Conservation (phyloP, 1,284 basidiomycete genomes). For the Fomitopsis pinicola region DNA sequence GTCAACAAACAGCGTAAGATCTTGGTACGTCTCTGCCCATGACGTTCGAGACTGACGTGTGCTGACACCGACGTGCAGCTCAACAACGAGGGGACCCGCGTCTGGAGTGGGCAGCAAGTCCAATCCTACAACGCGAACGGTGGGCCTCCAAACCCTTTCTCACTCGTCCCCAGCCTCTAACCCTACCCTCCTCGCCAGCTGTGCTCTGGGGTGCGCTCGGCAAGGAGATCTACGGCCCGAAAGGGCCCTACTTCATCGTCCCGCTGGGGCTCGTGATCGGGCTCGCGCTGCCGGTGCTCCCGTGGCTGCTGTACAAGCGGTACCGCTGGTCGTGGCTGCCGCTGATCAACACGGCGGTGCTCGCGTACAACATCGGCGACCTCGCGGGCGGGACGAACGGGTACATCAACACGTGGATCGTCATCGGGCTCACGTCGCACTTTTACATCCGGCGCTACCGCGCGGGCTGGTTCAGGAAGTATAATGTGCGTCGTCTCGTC, state of each 20-base stretch:
- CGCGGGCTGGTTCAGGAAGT: conserved; percentile 49
- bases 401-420: conserved; percentile 8
- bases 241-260: conserved; percentile 20
- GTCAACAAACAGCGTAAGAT: conserved; percentile 21
- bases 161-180: background rate
- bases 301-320: conserved; percentile 7
- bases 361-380: conserved; percentile 8
- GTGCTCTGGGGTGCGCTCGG: conserved; percentile 50
- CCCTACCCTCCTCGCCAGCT: background rate
- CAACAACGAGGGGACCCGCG: conserved; percentile 38
- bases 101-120: conserved; percentile 46
- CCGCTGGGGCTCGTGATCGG: conserved; percentile 8
- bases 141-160: conserved; percentile 14
- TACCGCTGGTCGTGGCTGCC: conserved; percentile 6
- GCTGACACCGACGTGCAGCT: conserved; percentile 20
- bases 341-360: conserved; percentile 7
- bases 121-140: conserved; percentile 42
- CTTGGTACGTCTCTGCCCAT: conserved; percentile 5
- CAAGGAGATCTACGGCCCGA: conserved; percentile 35
- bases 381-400: background rate
- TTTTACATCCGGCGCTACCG: conserved; percentile 20
- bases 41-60: background rate
- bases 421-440: conserved; percentile 20
- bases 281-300: conserved; percentile 5
- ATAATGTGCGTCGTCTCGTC: conserved; percentile 32